phyloP scores from a whole-genome alignment of 139 green algal genomes.

The Chlamydomonas sphaeroides region DNA sequence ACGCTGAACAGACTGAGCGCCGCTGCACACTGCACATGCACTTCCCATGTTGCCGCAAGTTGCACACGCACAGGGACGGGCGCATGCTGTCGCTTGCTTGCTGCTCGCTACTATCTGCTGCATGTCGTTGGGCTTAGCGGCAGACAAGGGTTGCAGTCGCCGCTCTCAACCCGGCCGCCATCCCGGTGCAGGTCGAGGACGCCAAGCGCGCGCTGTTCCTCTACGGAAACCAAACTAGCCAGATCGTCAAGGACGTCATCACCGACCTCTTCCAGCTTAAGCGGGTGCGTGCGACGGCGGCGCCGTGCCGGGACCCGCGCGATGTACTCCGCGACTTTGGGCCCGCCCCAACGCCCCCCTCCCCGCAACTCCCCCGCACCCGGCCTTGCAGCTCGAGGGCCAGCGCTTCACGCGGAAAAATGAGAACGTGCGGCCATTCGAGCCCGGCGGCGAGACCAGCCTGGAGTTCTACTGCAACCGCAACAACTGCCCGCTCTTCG shows the following conservation, averaged over 20 bases:
- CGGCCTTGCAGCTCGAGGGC: slow-evolving; percentile 64
- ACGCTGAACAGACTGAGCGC: slow-evolving; percentile 36
- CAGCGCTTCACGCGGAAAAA: slow-evolving; percentile 85
- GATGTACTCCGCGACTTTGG: too few species aligned
- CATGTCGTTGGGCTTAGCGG: too few species aligned
- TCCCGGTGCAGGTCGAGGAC: slow-evolving; percentile 81
- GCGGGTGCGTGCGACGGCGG: slow-evolving; percentile 64
- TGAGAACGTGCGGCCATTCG: slow-evolving; percentile 86
- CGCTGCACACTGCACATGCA: background rate
- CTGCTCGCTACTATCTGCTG: too few species aligned
- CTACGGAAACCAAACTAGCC: slow-evolving; percentile 76
- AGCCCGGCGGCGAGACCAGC: slow-evolving; percentile 79
- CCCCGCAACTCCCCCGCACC: background rate
- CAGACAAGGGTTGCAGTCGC: too few species aligned
- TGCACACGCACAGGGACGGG: background rate
- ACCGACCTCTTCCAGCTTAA: slow-evolving; percentile 87
- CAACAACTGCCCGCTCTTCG: slow-evolving; percentile 81
- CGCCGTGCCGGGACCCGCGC: too few species aligned
- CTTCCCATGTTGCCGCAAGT: background rate
- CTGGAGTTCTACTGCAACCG: slow-evolving; percentile 82
- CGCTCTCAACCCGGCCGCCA: too few species aligned
- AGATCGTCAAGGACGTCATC: slow-evolving; percentile 77
- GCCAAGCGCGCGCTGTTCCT: slow-evolving; percentile 77
- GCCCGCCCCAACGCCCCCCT: too few species aligned
- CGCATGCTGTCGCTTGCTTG: too few species aligned